Evolutionary conservation across 2,329 filamentous ascomycete genomes (phyloP).

Genomic region (Ophiobolus disseminans): DNA sequence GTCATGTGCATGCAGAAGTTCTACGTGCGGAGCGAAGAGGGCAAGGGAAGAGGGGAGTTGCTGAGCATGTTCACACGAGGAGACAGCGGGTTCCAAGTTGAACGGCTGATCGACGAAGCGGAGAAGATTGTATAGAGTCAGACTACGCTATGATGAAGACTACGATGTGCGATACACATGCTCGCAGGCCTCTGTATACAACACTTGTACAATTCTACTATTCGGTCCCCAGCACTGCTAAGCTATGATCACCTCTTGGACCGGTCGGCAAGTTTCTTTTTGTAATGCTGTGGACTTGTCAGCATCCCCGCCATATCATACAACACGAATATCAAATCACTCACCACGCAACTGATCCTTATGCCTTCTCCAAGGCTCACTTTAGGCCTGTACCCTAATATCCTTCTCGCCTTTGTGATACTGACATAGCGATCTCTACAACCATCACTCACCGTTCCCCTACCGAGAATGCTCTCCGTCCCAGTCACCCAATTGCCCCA

Average conservation of each 20-base stretch:
- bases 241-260: background rate
- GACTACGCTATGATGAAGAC: too few relatives aligned
- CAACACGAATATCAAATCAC: background rate
- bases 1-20: slow-evolving; percentile 94
- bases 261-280: background rate
- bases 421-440: slow-evolving; percentile 59
- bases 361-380: slow-evolving; percentile 6
- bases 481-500: slow-evolving; percentile 56
- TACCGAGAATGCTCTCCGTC: slow-evolving; percentile 55
- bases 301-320: background rate
- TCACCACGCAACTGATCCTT: slow-evolving; percentile 4
- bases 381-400: slow-evolving; percentile 4
- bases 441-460: slow-evolving; percentile 64
- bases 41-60: slow-evolving; percentile 62
- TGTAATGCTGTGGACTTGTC: background rate
- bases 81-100: slow-evolving; percentile 79
- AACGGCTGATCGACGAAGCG: slow-evolving; percentile 85
- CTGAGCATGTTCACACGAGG: slow-evolving; percentile 83
- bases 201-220: too few relatives aligned
- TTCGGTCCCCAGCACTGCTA: too few relatives aligned
- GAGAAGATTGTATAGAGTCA: slow-evolving; percentile 70
- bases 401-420: slow-evolving; percentile 5
- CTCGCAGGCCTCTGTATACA: too few relatives aligned
- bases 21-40: slow-evolving; percentile 70
- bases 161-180: too few relatives aligned